These are phyloP conservation scores for Phytophthora kernoviae DNA, from an alignment of 352 stramenopile species.

Conservation along the genomic window DNA sequence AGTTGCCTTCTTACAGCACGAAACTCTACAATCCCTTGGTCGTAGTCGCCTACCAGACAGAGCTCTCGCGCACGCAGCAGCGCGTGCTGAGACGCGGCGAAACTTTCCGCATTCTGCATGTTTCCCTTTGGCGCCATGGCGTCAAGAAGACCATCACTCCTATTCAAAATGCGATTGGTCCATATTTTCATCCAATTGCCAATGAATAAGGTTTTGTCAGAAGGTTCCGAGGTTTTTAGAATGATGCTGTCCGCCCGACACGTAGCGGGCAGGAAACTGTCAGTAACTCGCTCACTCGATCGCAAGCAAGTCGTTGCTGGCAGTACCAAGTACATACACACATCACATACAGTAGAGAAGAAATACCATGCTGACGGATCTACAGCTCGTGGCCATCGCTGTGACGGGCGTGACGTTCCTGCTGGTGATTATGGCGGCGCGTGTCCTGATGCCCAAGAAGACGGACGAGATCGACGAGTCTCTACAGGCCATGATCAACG, in stretches of 20 bases:
- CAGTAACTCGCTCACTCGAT: conserved; percentile 23
- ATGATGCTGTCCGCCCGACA: conserved; percentile 29
- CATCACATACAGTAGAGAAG: too few relatives aligned
- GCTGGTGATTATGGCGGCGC: conserved; percentile 67
- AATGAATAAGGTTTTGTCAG: neutral
- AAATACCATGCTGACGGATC: conserved; percentile 63
- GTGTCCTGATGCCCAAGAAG: conserved; percentile 76
- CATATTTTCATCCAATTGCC: conserved; percentile 12
- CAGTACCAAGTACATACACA: conserved; percentile 9
- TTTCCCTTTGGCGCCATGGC: conserved; percentile 9
- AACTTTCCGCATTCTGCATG: neutral
- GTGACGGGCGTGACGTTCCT: conserved; percentile 64
- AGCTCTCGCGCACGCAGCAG: conserved; percentile 65
- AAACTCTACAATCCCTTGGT: conserved; percentile 51
- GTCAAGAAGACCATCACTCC: neutral
- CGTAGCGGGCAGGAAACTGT: conserved; percentile 31
- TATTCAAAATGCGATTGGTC: conserved; percentile 15
- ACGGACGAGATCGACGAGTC: conserved; percentile 74
- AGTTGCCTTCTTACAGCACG: conserved; percentile 35
- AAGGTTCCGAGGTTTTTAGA: conserved; percentile 6
- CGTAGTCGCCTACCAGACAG: conserved; percentile 71
- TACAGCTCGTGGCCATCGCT: conserved; percentile 72
- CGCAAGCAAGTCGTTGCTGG: neutral
- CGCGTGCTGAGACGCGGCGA: conserved; percentile 18
- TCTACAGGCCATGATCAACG: conserved; percentile 89